These are phyloP conservation scores for Lentinula novae-zelandiae DNA, from an alignment of 1,284 basidiomycete species.

Conservation along the genomic window DNA sequence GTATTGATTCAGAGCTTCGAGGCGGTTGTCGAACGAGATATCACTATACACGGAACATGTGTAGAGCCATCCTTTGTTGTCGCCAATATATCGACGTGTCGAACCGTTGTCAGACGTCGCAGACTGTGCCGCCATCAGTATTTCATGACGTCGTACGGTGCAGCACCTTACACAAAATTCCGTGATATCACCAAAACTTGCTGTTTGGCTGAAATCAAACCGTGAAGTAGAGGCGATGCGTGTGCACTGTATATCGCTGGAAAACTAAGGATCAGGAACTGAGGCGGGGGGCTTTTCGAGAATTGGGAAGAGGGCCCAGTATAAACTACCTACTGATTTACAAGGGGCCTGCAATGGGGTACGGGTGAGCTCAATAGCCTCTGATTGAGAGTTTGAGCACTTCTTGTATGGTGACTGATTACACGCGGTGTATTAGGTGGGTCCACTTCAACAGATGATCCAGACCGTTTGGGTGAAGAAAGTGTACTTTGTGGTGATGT, in stretches of 20 bases:
- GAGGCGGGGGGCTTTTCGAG: too few species aligned
- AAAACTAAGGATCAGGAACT: too few species aligned
- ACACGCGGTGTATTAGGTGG: neutral
- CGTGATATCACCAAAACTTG: constrained; percentile 9
- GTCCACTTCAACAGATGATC: neutral
- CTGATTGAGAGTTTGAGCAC: neutral
- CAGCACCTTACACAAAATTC: constrained; percentile 10
- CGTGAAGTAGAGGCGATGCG: constrained; percentile 9
- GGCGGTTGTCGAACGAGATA: neutral
- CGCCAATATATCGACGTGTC: constrained; percentile 40
- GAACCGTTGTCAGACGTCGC: constrained; percentile 25
- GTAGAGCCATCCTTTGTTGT: constrained; percentile 50
- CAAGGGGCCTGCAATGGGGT: constrained; percentile 25
- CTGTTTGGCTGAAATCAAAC: neutral
- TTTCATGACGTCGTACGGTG: neutral
- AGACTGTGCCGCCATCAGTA: constrained; percentile 23
- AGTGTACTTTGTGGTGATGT: constrained; percentile 1
- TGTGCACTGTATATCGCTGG: neutral
- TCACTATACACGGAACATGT: constrained; percentile 19
- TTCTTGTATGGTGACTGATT: neutral
- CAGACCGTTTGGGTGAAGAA: neutral
- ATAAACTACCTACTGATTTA: neutral
- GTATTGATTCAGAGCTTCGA: constrained; percentile 2
- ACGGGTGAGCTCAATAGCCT: neutral
- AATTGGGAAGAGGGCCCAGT: neutral